These are phyloP conservation scores for Penicillium sp. DNA, from an alignment of 2,329 filamentous ascomycete species.

Conservation along the genomic window DNA sequence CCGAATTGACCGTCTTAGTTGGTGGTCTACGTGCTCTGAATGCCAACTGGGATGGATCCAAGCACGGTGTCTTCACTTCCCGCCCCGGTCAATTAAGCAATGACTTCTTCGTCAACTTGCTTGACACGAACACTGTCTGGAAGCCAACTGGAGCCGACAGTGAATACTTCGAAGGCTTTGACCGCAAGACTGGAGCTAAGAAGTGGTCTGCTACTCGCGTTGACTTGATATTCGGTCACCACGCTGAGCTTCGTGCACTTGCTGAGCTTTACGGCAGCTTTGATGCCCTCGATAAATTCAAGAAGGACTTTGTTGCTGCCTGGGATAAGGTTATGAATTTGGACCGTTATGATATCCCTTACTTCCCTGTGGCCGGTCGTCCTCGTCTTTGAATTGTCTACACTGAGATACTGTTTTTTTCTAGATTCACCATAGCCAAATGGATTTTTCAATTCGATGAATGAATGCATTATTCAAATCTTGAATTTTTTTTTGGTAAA, in stretches of 20 bases:
- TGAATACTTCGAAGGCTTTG: slow-evolving; percentile 63
- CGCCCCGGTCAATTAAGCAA: slow-evolving; percentile 68
- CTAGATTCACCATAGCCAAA: background rate
- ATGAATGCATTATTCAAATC: background rate
- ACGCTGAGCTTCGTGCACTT: slow-evolving; percentile 69
- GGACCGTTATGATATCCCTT: slow-evolving; percentile 64
- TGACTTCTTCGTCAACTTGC: slow-evolving; percentile 79
- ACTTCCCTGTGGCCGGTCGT: slow-evolving; percentile 15
- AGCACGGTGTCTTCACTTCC: slow-evolving; percentile 66
- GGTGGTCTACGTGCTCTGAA: slow-evolving; percentile 70
- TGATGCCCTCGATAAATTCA: slow-evolving; percentile 63
- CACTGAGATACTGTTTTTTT: background rate
- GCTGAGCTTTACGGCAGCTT: slow-evolving; percentile 66
- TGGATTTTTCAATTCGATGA: background rate
- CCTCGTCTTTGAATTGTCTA: slow-evolving; percentile 19
- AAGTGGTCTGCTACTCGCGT: slow-evolving; percentile 69
- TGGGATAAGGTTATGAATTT: slow-evolving; percentile 75
- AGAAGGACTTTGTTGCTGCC: slow-evolving; percentile 67
- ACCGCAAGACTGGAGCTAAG: slow-evolving; percentile 64
- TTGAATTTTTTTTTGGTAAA: no score
- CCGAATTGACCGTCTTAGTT: slow-evolving; percentile 68
- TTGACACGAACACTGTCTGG: slow-evolving; percentile 67
- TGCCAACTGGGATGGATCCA: slow-evolving; percentile 69
- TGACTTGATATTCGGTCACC: slow-evolving; percentile 71
- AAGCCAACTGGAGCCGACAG: slow-evolving; percentile 51